Percentiles rank a stretch among this genome's conserved stretches.
These are phyloP conservation scores for Phytophthora brassicae DNA, from an alignment of 352 stramenopile genomes.

Conservation along the genomic window DNA sequence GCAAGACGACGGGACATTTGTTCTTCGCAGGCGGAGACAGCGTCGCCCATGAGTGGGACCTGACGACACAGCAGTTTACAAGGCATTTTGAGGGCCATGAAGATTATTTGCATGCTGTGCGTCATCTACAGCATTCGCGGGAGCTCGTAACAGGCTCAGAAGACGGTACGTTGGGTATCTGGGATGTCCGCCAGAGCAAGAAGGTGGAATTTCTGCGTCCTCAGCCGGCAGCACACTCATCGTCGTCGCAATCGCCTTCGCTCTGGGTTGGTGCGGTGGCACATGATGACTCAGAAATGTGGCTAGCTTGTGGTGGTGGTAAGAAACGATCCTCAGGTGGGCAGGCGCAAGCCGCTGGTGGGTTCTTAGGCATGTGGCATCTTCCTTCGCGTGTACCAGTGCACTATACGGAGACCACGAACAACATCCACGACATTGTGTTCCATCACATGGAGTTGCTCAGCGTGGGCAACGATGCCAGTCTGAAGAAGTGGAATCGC, in stretches of 20 bases:
- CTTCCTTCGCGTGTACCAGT: slow-evolving; percentile 71
- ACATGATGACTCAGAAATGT: slow-evolving; percentile 73
- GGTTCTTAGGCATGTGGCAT: slow-evolving; percentile 80
- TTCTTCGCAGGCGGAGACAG: slow-evolving; percentile 70
- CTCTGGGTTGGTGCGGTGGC: slow-evolving; percentile 65
- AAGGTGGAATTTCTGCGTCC: slow-evolving; percentile 62
- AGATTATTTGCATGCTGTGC: slow-evolving; percentile 68
- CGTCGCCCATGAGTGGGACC: slow-evolving; percentile 64
- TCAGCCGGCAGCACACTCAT: slow-evolving; percentile 28
- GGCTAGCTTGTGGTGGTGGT: slow-evolving; percentile 64
- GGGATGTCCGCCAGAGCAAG: slow-evolving; percentile 56
- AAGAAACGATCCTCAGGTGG: slow-evolving; percentile 33
- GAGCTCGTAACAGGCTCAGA: slow-evolving; percentile 74
- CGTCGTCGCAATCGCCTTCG: slow-evolving; percentile 3
- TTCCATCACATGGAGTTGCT: slow-evolving; percentile 77
- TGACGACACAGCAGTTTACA: slow-evolving; percentile 51
- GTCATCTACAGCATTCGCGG: slow-evolving; percentile 65
- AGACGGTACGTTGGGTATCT: slow-evolving; percentile 73
- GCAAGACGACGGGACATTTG: slow-evolving; percentile 32
- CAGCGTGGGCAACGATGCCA: slow-evolving; percentile 68
- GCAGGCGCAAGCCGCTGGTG: slow-evolving; percentile 18
- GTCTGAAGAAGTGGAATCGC: slow-evolving; percentile 76
- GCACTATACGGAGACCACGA: slow-evolving; percentile 57
- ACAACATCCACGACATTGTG: slow-evolving; percentile 67
- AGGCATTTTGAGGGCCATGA: slow-evolving; percentile 54